Evolutionary conservation across 371 early-diverging fungal species (phyloP), one percentile per base, ranked within the genome.

Genomic region (Dichotomocladium elegans): DNA sequence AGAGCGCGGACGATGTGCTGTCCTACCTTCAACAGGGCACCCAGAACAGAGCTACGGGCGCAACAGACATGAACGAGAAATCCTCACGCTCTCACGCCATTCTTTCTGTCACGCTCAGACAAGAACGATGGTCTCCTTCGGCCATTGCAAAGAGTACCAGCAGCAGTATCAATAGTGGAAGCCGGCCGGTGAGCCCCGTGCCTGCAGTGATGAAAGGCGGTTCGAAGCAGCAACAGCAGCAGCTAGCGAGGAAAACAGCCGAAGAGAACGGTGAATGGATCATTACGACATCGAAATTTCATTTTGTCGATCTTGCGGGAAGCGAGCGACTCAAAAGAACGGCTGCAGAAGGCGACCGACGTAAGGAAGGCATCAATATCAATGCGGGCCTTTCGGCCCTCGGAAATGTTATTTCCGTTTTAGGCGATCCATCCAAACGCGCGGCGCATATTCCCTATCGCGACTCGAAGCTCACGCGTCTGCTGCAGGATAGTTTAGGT

Each of bases 251-350:
- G 22, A 35, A 21, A 42, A 26, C 21, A 50, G 41, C 35, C 15
- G 41, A 29, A 29, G 75, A 68, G 7, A 78, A 71, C 4, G 70
- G 76, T 4, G 79, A 82, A 34, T 77, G 80, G 70, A 51, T 85
- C 10, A 63, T 74, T n/a, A 68, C 90, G 21, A 78, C 79, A 8
- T 90, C 93, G 30, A 99, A 98, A 71, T 94, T 97, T 60, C 93
- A 97, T 66, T 99, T 99, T 83, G 99, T 99, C 34, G 99, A 99
- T 82, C 74, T 99, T 61, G 99, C 99, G 27, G 99, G 99, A 21
- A 93, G 94, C 33, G 99, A 99, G 72, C 85, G 99, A 47, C 70
- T 99, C 27, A 99, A 99, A 72, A 82, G 92, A 27, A 98, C 99
- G 0, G 81, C 90, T 40, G 96, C 98, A 2, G 89, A 87, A 47